phyloP scores from a whole-genome alignment of 2,329 filamentous ascomycete species.

The Colletotrichum siamense region DNA sequence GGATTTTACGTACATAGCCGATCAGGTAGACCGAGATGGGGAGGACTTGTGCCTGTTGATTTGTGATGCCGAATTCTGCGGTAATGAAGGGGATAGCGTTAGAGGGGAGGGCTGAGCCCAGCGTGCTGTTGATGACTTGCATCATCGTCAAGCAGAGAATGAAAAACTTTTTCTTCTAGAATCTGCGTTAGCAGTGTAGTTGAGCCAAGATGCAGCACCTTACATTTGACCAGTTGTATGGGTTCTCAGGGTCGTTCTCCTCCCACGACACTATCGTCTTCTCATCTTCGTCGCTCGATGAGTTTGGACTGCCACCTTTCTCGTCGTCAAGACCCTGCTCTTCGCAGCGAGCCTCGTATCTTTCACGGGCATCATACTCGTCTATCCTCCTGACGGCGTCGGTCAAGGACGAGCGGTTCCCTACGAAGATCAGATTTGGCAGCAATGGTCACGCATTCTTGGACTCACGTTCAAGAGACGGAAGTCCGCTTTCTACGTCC shows the following conservation, averaged over 20 bases:
- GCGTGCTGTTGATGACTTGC: constrained; percentile 71
- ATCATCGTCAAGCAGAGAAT: constrained; percentile 62
- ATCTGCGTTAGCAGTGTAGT: not conserved
- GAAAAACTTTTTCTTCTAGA: constrained; percentile 57
- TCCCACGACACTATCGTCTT: constrained; percentile 43
- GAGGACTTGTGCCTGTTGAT: constrained; percentile 50
- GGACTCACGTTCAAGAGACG: not conserved
- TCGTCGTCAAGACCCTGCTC: constrained; percentile 39
- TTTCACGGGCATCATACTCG: constrained; percentile 44
- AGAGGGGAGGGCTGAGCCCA: constrained; percentile 68
- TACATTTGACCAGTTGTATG: constrained; percentile 56
- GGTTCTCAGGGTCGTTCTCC: constrained; percentile 54
- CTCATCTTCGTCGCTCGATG: constrained; percentile 33
- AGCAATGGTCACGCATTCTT: not conserved
- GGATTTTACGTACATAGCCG: constrained; percentile 55
- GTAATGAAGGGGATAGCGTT: constrained; percentile 66
- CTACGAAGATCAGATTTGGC: not conserved
- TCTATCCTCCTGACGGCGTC: constrained; percentile 28
- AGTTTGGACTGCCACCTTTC: not conserved
- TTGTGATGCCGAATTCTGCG: constrained; percentile 60
- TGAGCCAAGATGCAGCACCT: not conserved
- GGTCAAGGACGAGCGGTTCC: not conserved
- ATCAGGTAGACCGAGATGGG: constrained; percentile 70
- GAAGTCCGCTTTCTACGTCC: not conserved
- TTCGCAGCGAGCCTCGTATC: constrained; percentile 37